phyloP scores from a whole-genome alignment of 169 alveolate species.

The Plasmodium vivax region DNA sequence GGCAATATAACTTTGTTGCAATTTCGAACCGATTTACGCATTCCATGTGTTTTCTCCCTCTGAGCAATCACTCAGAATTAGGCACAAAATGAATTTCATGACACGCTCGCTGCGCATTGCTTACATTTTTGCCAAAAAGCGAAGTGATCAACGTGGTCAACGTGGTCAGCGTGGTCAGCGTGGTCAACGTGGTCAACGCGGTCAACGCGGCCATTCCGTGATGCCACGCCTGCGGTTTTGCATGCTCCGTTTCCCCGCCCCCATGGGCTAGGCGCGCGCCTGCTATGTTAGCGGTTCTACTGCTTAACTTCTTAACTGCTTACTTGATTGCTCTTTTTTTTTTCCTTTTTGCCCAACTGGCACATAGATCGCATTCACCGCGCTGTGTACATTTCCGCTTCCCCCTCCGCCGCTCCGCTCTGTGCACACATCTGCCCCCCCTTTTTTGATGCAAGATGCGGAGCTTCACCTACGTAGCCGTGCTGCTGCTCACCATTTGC shows the following conservation, averaged over 20 bases:
- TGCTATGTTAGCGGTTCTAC: too few species aligned
- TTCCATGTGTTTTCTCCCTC: not conserved
- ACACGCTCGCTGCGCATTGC: not conserved
- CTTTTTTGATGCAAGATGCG: slow-evolving; percentile 16
- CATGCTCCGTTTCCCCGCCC: not conserved
- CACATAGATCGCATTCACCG: not conserved
- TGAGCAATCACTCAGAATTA: not conserved
- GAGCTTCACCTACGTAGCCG: not conserved
- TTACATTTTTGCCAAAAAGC: not conserved
- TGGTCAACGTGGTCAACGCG: not conserved
- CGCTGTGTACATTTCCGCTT: not conserved
- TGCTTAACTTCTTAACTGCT: not conserved
- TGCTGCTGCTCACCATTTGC: not conserved
- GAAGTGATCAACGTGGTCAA: not conserved
- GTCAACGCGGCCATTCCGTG: not conserved
- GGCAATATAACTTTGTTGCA: not conserved
- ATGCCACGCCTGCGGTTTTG: not conserved
- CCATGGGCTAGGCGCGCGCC: not conserved
- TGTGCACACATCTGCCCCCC: not conserved
- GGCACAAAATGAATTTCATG: not conserved
- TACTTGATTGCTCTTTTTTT: not conserved
- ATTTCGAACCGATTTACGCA: not conserved
- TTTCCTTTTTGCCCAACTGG: not conserved
- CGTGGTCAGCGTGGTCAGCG: too few species aligned
- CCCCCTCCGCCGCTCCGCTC: not conserved